Conservation (phyloP, 768 basidiomycete genomes). For the Pleurotus platypus region DNA sequence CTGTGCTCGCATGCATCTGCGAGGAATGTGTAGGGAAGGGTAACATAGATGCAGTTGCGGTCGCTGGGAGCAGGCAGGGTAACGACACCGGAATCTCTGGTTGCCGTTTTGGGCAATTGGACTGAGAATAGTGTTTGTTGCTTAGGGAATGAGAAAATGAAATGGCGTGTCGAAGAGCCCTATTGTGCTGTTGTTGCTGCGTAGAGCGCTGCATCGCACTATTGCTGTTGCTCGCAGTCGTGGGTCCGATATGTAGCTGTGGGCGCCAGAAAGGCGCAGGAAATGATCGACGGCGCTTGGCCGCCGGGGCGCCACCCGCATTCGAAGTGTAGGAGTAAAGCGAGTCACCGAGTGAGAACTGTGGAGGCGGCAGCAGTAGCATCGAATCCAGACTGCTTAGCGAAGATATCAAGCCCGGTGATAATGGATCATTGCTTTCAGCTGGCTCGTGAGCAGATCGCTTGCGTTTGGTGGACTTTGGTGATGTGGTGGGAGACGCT, state of each 20-base stretch:
- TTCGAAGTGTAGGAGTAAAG: neutral
- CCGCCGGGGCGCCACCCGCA: neutral
- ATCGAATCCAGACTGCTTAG: conserved; percentile 8
- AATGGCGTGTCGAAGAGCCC: conserved; percentile 5
- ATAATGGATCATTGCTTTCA: conserved; percentile 10
- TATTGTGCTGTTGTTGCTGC: conserved; percentile 1
- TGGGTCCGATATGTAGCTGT: neutral
- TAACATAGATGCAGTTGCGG: no score
- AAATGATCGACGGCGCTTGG: conserved; percentile 6
- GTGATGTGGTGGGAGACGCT: conserved; percentile 3
- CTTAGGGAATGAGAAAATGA: conserved; percentile 4
- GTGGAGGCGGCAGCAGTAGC: conserved; percentile 3
- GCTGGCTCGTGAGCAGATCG: conserved; percentile 24
- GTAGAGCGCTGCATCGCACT: neutral
- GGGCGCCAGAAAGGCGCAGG: conserved; percentile 3
- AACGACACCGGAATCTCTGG: no score
- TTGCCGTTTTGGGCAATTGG: no score
- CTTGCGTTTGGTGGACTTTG: conserved; percentile 44
- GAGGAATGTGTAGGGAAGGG: no score
- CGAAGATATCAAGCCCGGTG: conserved; percentile 14
- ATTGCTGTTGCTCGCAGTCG: neutral
- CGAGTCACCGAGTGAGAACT: neutral
- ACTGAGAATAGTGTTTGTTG: no score
- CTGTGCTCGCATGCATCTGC: no score
- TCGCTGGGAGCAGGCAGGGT: no score